These are phyloP conservation scores for Globisporangium middletonii DNA, from an alignment of 352 stramenopile species.

Conservation along the genomic window DNA sequence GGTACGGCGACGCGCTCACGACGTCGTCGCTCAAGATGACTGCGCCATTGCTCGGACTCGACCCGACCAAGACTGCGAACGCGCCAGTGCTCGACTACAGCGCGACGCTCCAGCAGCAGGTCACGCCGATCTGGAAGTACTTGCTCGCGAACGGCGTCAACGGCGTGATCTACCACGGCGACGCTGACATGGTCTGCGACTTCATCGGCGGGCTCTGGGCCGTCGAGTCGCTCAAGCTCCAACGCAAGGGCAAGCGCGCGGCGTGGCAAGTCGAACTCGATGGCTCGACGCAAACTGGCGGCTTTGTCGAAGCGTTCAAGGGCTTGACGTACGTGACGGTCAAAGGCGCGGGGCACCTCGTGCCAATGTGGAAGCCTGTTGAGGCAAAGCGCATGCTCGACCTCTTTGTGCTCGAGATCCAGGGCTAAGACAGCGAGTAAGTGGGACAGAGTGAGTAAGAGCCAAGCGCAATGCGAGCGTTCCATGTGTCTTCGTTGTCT, in stretches of 20 bases:
- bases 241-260: constrained; percentile 25
- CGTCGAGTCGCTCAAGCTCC: constrained; percentile 56
- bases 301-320: constrained; percentile 80
- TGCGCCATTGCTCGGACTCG: constrained; percentile 28
- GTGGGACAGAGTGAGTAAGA: neutral
- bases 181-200: constrained; percentile 64
- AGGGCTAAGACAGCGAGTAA: constrained; percentile 1
- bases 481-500: constrained; percentile 4
- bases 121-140: constrained; percentile 55
- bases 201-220: constrained; percentile 63
- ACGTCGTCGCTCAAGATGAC: constrained; percentile 30
- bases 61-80: constrained; percentile 22
- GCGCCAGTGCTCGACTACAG: constrained; percentile 47
- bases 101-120: constrained; percentile 29
- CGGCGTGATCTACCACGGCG: constrained; percentile 73
- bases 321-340: constrained; percentile 88
- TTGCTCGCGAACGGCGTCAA: constrained; percentile 36
- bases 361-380: constrained; percentile 74
- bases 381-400: constrained; percentile 71
- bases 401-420: constrained; percentile 47
- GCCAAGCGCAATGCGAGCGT: neutral
- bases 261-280: constrained; percentile 33
- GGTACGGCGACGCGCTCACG: constrained; percentile 40
- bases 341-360: constrained; percentile 87
- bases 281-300: constrained; percentile 60